Conservation (phyloP, 495 filamentous ascomycete genomes). For the Aspergillus coremiiformis region DNA sequence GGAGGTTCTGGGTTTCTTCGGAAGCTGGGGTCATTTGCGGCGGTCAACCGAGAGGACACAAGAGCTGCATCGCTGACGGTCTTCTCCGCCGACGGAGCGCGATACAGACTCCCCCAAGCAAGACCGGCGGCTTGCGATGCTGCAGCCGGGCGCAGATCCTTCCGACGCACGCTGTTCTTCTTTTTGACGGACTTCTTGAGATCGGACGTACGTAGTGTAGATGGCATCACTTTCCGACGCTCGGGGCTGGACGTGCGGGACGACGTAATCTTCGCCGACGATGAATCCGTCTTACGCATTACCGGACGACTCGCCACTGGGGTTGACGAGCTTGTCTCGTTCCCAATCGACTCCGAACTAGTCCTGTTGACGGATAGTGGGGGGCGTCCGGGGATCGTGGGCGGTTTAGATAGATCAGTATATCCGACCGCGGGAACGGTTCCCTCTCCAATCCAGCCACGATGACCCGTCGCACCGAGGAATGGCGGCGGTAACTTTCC, state of each 20-base stretch:
- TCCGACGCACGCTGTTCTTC: slow-evolving; percentile 27
- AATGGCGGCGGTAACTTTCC: slow-evolving; percentile 16
- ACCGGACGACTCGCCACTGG: slow-evolving; percentile 22
- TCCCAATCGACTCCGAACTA: slow-evolving; percentile 39
- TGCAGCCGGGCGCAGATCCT: slow-evolving; percentile 46
- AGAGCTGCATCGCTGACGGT: slow-evolving; percentile 29
- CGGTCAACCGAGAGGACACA: slow-evolving; percentile 26
- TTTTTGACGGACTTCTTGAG: slow-evolving; percentile 53
- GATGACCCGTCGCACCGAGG: slow-evolving; percentile 12
- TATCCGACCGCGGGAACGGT: slow-evolving; percentile 75
- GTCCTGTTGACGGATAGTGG: slow-evolving; percentile 33
- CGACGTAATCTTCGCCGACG: slow-evolving; percentile 37
- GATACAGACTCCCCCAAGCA: slow-evolving; percentile 63
- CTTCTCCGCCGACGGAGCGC: slow-evolving; percentile 28
- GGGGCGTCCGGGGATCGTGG: slow-evolving; percentile 56
- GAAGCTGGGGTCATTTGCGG: slow-evolving; percentile 19
- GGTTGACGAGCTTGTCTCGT: neutral
- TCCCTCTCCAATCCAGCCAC: slow-evolving; percentile 68
- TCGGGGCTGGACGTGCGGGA: slow-evolving; percentile 73
- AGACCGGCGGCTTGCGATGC: slow-evolving; percentile 86
- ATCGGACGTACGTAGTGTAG: slow-evolving; percentile 63
- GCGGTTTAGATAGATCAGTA: slow-evolving; percentile 64
- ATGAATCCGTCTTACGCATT: slow-evolving; percentile 32
- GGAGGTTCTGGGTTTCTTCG: slow-evolving; percentile 22
- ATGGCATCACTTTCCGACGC: slow-evolving; percentile 69